Base-by-base conservation (phyloP, 768 basidiomycete genomes). In the Chalciporus piperatus region DNA sequence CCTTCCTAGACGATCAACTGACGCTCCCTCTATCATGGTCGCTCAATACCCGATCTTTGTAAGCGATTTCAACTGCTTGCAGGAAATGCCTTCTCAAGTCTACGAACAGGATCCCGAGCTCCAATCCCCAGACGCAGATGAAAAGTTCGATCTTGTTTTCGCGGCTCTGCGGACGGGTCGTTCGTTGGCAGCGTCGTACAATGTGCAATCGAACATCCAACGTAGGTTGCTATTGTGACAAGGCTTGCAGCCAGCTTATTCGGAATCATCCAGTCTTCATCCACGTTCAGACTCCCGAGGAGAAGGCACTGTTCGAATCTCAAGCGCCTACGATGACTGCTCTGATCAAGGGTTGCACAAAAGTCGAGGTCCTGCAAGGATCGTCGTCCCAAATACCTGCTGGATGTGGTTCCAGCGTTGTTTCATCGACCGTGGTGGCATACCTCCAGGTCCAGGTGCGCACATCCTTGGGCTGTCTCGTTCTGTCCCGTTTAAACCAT, bases 311-410 rank as follows among this genome's bases (percentile, higher is more conserved):
- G 3, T 83, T 98, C 60, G 74, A 82, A 58, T 77, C 82, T 0
- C 93, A 98, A 64, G 60, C 78, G 3, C 68, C 83, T 1, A 93
- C 93, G 10, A 86, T 98, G 55, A 72, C 81, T 8, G 79, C 89
- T 14, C 76, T 99, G 30, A 90, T 85, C 52, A 99, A 98, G 71
- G 92, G 93, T 12, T 87, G 89, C 73, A 89, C 88, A 65, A 82
- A 77, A 45, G 82, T 83, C 22, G 77, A 79, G 52, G 80, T 97
- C 50, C 78, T 94, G 12, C 76, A 80, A 17, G 74, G 80, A 14
- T 60, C 80, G 20, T 55, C 62, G 30, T 70, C 69, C 17, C 84
- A 90, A n/a, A 78, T 98, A 43, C 93, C 95, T 0, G 78, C 80
- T 7, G 95, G 97, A 16, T 97, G 93, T 67, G 95, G 92, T 7